These are phyloP conservation scores for Myrmaecium sp. DNA, from an alignment of 2,329 filamentous ascomycete species.

Conservation along the genomic window DNA sequence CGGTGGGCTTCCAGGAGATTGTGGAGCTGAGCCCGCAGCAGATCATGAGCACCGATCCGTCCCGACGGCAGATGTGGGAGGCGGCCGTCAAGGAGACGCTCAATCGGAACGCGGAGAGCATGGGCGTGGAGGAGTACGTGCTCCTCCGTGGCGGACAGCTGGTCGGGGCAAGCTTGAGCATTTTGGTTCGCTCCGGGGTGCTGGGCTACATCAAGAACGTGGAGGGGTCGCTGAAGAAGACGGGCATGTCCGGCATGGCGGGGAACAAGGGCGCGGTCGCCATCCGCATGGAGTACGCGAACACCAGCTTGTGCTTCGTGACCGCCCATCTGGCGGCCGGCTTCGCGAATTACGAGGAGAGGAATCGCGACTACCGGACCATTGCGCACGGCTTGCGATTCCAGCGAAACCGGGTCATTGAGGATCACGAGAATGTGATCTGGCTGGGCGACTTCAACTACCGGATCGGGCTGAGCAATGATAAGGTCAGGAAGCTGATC, in stretches of 20 bases:
- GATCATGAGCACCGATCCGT: conserved; percentile 96
- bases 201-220: conserved; percentile 85
- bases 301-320: conserved; percentile 84
- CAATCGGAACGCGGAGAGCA: conserved; percentile 50
- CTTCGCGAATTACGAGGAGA: conserved; percentile 90
- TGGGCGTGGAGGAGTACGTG: conserved; percentile 65
- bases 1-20: conserved; percentile 92
- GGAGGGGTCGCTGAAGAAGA: conserved; percentile 89
- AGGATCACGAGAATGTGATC: conserved; percentile 72
- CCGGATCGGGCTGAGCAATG: conserved; percentile 69
- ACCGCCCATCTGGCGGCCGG: conserved; percentile 93
- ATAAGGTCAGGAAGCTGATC: conserved; percentile 60
- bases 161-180: conserved; percentile 79
- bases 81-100: conserved; percentile 59
- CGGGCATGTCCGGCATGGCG: conserved; percentile 87
- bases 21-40: conserved; percentile 96
- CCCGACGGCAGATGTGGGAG: conserved; percentile 75
- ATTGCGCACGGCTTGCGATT: conserved; percentile 80
- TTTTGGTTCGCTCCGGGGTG: conserved; percentile 70
- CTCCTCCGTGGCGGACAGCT: conserved; percentile 82
- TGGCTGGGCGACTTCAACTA: conserved; percentile 99
- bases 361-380: conserved; percentile 82
- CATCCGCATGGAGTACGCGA: conserved; percentile 87
- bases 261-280: conserved; percentile 97
- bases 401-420: conserved; percentile 76